Evolutionary conservation across 495 filamentous ascomycete species (phyloP), one percentile per base, ranked within the genome.

Genomic region (Parathielavia hyrcaniae): DNA sequence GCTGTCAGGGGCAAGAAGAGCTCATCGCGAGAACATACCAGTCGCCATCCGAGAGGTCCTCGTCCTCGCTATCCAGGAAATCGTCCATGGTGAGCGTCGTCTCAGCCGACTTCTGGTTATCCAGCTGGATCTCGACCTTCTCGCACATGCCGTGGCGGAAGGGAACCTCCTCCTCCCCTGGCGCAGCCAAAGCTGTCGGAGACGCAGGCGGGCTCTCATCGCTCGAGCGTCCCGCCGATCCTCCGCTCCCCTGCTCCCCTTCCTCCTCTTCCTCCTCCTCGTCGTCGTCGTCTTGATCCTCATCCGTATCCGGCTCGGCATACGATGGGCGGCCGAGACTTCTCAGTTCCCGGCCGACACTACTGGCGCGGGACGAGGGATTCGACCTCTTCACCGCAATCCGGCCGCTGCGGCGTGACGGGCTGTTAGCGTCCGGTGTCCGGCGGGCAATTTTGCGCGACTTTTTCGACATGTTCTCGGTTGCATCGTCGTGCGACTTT

Each of bases 71-170:
- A 60, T 93, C 89, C 4, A 95, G 66, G 66, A 96, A 96, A 64
- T 96, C 88, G 12, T 79, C 78, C 72, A 92, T 90, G 20, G 79
- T 80, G 61, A 80, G 87, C 41, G 86, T 84, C n/a, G 73, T 76
- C 62, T 93, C 91, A 1, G 75, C 79, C 19, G 86, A 87, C 44
- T 90, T 83, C 63, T 87, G 82, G 68, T 95, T 92, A 65, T 95
- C 91, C 51, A 96, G 86, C 19, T 82, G 75, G 45, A 96, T 79
- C 45, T 83, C 81, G n/a, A 96, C 89, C 36, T 82, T 73, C 23
- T 90, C 77, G 69, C 91, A 96, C 77, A 90, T 77, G 1, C 90
- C 89, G 47, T 93, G 90, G 16, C 85, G 71, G 57, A 77, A 74
- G 2, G 69, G 56, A 8, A 13, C n/a, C 19, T 35, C 47, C 13